Percentiles rank a stretch among this genome's conserved stretches.
phyloP scores from a whole-genome alignment of 2,329 filamentous ascomycete genomes.

The Decorospora gaudefroyi region DNA sequence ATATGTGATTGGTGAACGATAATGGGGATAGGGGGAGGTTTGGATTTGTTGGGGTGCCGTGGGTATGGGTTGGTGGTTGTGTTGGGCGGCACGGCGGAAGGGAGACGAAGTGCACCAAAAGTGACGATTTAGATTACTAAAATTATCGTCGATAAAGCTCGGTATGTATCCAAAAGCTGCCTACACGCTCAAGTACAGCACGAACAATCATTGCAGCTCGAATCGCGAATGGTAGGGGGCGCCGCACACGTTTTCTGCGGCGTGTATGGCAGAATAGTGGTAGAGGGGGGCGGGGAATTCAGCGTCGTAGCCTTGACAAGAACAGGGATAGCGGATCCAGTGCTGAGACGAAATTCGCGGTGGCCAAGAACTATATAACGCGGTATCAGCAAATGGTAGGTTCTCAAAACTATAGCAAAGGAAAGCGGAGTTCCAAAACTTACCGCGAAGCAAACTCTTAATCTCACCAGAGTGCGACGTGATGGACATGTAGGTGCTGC shows the following conservation, averaged over 20 bases:
- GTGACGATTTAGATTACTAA: no score
- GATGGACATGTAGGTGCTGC: constrained; percentile 56
- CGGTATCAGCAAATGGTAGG: background rate
- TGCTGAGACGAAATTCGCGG: constrained; percentile 64
- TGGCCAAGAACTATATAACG: constrained; percentile 62
- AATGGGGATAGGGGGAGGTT: no score
- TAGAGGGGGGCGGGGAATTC: constrained; percentile 36
- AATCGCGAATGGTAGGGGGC: constrained; percentile 36
- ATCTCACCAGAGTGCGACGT: constrained; percentile 65
- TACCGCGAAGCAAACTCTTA: constrained; percentile 55
- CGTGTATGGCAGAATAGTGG: constrained; percentile 35
- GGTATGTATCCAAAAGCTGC: no score
- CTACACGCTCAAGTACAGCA: constrained; percentile 31
- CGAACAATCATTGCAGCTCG: constrained; percentile 46
- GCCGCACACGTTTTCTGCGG: constrained; percentile 35
- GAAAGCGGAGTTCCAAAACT: background rate
- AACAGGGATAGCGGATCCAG: constrained; percentile 69
- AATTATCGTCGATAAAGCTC: no score
- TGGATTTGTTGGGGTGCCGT: no score
- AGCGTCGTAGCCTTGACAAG: constrained; percentile 63
- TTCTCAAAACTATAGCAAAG: background rate
- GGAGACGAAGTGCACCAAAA: no score
- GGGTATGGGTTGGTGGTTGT: no score
- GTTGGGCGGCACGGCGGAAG: no score
- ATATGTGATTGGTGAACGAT: no score